Evolutionary conservation across 768 basidiomycete species (phyloP), one percentile per base, ranked within the genome.

Genomic region (Leccinum longicurvipes): DNA sequence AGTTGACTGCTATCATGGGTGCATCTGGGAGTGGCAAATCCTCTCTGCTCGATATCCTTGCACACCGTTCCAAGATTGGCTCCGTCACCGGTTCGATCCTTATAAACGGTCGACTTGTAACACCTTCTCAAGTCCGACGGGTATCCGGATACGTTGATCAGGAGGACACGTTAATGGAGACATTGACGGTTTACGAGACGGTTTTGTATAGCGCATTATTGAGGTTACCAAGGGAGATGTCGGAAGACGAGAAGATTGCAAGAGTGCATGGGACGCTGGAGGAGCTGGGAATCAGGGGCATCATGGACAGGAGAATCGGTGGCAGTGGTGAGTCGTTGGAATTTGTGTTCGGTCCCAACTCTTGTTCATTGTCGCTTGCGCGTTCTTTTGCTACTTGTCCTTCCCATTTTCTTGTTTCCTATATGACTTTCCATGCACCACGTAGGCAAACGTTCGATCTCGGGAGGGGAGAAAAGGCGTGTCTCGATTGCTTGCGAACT

Each of bases 401-500:
- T 15, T 42, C 39, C 27, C 6, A 24, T 47, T 19, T 12, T 3
- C 32, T 46, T 28, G n/a, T 11, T 46, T 34, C 8, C 19, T 39
- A n/a, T 11, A 24, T 28, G 61, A 10, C 54, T 15, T 39, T 58
- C 34, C 48, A 42, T 46, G 14, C 28, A 24, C 44, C 27, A 28
- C 50, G n/a, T 55, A 89, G 91, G 91, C 28, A 83, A 82, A 56
- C 82, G 97, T 11, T 92, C 91, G 12, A 98, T 98, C 54, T 96
- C 93, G 29, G 97, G 97, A 46, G 97, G 97, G 15, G 97, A 99
- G 77, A 98, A 98, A 74, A 83, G 97, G 31, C 80, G 97, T 4
- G 97, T 98, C 2, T 93, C 90, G 0, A 98, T 99, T 60, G 97
- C 97, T 39, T 99, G 97, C 68, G 97, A 99, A 73, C 79, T 99